These are phyloP conservation scores for Penicillium sp. DNA, from an alignment of 2,329 filamentous ascomycete species.

Conservation along the genomic window DNA sequence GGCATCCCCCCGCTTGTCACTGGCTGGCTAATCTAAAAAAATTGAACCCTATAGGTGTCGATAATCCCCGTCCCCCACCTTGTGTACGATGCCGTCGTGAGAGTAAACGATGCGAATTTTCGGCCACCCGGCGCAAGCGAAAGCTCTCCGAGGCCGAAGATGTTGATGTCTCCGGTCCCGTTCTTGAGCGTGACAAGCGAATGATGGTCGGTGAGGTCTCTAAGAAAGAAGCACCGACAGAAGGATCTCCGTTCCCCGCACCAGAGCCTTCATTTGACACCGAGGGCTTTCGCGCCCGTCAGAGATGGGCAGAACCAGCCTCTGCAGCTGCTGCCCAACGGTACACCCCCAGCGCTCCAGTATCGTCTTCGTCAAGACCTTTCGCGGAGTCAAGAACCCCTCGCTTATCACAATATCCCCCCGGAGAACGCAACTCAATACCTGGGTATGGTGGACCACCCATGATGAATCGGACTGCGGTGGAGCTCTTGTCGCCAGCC, in stretches of 20 bases:
- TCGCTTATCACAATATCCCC: constrained; percentile 30
- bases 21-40: constrained; percentile 20
- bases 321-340: constrained; percentile 27
- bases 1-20: constrained; percentile 11
- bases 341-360: constrained; percentile 32
- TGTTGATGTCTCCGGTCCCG: constrained; percentile 48
- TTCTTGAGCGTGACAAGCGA: constrained; percentile 51
- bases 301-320: constrained; percentile 37
- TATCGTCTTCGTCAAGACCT: constrained; percentile 28
- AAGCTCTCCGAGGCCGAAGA: constrained; percentile 63
- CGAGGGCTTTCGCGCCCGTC: constrained; percentile 26
- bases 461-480: constrained; percentile 63
- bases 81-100: constrained; percentile 93
- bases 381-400: constrained; percentile 34
- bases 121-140: constrained; percentile 88
- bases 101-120: constrained; percentile 97
- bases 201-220: constrained; percentile 57
- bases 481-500: constrained; percentile 64
- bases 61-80: constrained; percentile 90
- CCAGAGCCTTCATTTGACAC: constrained; percentile 32
- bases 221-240: constrained; percentile 29
- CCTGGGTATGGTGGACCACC: constrained; percentile 54
- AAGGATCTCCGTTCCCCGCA: constrained; percentile 33
- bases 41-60: constrained; percentile 59
- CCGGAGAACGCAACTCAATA: constrained; percentile 27